Evolutionary conservation across 1,284 basidiomycete genomes (phyloP).

Genomic region (Microbotryum lychnidis-dioicae): DNA sequence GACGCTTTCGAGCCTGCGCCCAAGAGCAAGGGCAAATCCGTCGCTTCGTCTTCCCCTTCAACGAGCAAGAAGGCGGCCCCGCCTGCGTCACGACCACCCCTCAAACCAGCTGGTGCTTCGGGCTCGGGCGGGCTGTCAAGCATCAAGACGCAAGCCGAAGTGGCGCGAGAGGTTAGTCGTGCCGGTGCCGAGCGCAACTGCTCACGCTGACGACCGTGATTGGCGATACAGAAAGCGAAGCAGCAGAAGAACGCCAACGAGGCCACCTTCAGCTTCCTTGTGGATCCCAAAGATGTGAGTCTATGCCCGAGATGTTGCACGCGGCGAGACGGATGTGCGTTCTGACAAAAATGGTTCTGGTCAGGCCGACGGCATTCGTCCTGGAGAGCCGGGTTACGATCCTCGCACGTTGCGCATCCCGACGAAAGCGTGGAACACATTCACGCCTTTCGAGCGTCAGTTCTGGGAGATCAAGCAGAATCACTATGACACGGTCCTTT

Average conservation of each 20-base stretch:
- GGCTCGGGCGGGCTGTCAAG: slow-evolving; percentile 5
- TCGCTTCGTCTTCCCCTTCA: slow-evolving; percentile 5
- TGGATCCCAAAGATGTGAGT: slow-evolving; percentile 61
- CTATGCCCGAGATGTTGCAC: background rate
- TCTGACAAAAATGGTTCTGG: slow-evolving; percentile 4
- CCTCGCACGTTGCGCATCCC: slow-evolving; percentile 82
- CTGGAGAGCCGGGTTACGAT: slow-evolving; percentile 83
- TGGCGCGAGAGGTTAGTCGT: slow-evolving; percentile 14
- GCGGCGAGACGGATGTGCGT: background rate
- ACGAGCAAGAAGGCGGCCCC: background rate
- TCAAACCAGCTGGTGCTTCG: slow-evolving; percentile 11
- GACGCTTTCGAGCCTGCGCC: slow-evolving; percentile 31
- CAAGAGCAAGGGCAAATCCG: slow-evolving; percentile 19
- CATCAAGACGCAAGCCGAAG: slow-evolving; percentile 27
- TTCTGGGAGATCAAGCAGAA: slow-evolving; percentile 98
- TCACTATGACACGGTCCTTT: slow-evolving; percentile 61
- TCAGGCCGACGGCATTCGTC: slow-evolving; percentile 73
- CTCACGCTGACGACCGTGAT: background rate
- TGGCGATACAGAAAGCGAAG: slow-evolving; percentile 44
- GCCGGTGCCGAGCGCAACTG: background rate
- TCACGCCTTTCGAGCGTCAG: slow-evolving; percentile 94
- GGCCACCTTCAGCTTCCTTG: slow-evolving; percentile 72
- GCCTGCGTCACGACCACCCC: slow-evolving; percentile 8
- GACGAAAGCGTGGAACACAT: slow-evolving; percentile 63
- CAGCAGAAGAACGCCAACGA: slow-evolving; percentile 73